phyloP scores from a whole-genome alignment of 176 grass and related monocot species.

The Poa annua region DNA sequence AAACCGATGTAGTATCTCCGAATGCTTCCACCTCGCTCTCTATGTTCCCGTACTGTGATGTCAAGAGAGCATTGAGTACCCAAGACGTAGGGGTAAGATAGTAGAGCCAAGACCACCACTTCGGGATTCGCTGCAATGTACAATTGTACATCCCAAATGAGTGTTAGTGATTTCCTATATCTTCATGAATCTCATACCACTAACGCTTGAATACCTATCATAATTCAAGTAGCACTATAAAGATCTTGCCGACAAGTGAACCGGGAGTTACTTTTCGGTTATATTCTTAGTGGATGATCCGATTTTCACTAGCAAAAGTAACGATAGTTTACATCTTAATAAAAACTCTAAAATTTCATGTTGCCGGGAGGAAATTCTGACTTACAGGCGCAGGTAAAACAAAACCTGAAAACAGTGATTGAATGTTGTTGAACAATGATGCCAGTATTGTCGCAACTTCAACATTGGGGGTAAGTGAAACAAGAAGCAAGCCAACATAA shows the following conservation, averaged over 20 bases:
- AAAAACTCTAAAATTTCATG: neutral
- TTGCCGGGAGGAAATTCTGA: neutral
- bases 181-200: too few species aligned
- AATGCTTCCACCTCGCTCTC: neutral
- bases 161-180: neutral
- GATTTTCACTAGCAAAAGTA: neutral
- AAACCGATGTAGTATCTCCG: neutral
- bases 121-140: neutral
- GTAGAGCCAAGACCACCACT: neutral
- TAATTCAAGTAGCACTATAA: neutral
- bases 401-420: slow-evolving; percentile 1
- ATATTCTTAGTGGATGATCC: too few species aligned
- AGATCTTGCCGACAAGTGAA: neutral
- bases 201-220: too few species aligned
- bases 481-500: neutral
- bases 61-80: slow-evolving; percentile 11
- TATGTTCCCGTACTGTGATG: neutral
- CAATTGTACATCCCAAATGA: neutral
- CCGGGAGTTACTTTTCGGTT: neutral
- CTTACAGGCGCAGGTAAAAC: slow-evolving; percentile 3
- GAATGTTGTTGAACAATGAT: neutral
- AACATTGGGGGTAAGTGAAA: neutral
- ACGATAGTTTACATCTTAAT: neutral
- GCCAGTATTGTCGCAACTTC: neutral
- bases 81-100: slow-evolving; percentile 4